Evolutionary conservation across 179 eudicot species (phyloP).

Genomic region (Spergularia azorica): DNA sequence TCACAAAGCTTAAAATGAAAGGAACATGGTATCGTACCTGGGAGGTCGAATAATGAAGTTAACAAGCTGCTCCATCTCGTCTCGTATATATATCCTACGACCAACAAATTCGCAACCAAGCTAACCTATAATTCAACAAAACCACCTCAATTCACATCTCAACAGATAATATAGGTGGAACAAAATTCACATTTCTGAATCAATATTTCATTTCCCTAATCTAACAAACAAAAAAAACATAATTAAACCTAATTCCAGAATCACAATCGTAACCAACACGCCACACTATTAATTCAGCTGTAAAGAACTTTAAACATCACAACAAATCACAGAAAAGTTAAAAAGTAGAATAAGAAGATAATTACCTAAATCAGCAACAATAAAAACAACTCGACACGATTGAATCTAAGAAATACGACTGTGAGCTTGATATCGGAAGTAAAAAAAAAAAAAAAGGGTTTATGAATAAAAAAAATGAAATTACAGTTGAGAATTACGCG

Average conservation of each 20-base stretch:
- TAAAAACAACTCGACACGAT: background rate
- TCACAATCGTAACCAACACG: too few species aligned
- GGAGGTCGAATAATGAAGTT: constrained; percentile 97
- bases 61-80: constrained; percentile 74
- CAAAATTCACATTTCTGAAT: too few species aligned
- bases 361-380: too few species aligned
- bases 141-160: too few species aligned
- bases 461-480: background rate
- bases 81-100: background rate
- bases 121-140: background rate
- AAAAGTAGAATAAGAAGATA: too few species aligned
- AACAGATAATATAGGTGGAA: too few species aligned
- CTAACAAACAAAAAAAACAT: too few species aligned
- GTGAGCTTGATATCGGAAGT: background rate
- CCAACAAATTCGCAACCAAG: background rate
- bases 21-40: constrained; percentile 42
- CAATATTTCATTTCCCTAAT: too few species aligned
- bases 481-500: background rate
- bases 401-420: background rate
- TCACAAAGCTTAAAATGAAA: background rate
- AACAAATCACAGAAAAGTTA: too few species aligned
- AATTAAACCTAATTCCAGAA: too few species aligned
- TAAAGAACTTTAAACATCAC: too few species aligned
- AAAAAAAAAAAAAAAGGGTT: background rate
- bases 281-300: too few species aligned